phyloP scores from a whole-genome alignment of 306 rosid genomes.

The Canavalia gladiata region DNA sequence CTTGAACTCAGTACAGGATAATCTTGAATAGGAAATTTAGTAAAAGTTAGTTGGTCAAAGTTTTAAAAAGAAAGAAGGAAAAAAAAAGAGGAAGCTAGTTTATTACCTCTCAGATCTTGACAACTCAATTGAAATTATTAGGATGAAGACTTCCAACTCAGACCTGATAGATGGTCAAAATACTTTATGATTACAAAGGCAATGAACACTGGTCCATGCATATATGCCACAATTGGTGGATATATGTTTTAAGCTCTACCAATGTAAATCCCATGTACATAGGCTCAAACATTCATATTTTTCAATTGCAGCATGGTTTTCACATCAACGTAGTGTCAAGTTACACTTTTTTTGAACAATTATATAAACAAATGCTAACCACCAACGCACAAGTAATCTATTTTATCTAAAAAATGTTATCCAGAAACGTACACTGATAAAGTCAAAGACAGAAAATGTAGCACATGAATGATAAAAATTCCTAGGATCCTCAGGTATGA shows the following conservation, averaged over 20 bases:
- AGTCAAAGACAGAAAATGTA: slow-evolving; percentile 18
- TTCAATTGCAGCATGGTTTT: slow-evolving; percentile 33
- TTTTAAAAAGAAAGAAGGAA: not conserved
- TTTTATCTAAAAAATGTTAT: not conserved
- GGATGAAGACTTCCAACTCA: slow-evolving; percentile 42
- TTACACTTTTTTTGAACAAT: slow-evolving; percentile 14
- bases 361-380: slow-evolving; percentile 19
- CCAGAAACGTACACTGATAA: not conserved
- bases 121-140: slow-evolving; percentile 41
- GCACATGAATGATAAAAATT: slow-evolving; percentile 11
- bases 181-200: slow-evolving; percentile 42
- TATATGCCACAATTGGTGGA: slow-evolving; percentile 18
- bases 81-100: slow-evolving; percentile 41
- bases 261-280: slow-evolving; percentile 7
- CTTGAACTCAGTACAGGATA: slow-evolving; percentile 24
- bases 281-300: slow-evolving; percentile 24
- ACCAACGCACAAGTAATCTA: slow-evolving; percentile 36
- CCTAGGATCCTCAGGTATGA: not conserved
- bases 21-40: slow-evolving; percentile 26
- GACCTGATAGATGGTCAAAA: slow-evolving; percentile 49
- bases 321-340: not conserved
- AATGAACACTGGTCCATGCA: slow-evolving; percentile 3
- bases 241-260: slow-evolving; percentile 23
- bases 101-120: slow-evolving; percentile 53
- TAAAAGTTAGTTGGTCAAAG: slow-evolving; percentile 19